phyloP scores from a whole-genome alignment of 2,329 filamentous ascomycete genomes.

The Fusarium multiceps region DNA sequence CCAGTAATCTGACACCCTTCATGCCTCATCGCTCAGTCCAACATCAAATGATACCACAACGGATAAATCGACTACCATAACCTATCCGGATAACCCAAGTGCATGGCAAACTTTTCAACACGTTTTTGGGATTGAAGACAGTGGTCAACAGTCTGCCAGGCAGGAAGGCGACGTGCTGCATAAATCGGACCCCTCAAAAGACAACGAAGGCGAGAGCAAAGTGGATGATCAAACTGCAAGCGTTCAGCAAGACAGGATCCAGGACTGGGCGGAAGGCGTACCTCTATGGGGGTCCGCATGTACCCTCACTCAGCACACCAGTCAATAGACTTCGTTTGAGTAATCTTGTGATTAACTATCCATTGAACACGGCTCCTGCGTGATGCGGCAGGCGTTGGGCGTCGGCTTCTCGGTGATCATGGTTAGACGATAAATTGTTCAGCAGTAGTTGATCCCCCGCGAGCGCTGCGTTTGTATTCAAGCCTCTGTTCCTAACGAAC shows the following conservation, averaged over 20 bases:
- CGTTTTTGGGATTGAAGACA: not conserved
- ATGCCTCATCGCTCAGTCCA: not conserved
- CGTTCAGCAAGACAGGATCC: not conserved
- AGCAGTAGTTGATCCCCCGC: not conserved
- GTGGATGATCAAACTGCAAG: not conserved
- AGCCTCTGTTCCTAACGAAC: too few species aligned
- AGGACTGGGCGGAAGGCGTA: not conserved
- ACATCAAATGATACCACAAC: not conserved
- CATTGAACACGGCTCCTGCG: not conserved
- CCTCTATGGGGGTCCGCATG: not conserved
- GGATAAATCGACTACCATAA: slow-evolving; percentile 21
- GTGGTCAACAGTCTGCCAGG: not conserved
- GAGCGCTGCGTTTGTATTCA: not conserved
- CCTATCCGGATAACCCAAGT: slow-evolving; percentile 42
- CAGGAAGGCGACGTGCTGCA: not conserved
- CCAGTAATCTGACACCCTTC: not conserved
- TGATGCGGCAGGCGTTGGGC: not conserved
- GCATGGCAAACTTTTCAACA: not conserved
- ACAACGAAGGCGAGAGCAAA: not conserved
- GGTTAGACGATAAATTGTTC: not conserved
- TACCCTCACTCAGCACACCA: not conserved
- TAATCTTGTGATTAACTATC: not conserved
- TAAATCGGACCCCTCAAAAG: not conserved
- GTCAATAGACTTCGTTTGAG: not conserved
- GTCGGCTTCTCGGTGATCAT: not conserved